phyloP scores from a whole-genome alignment of 2,329 filamentous ascomycete species.

The Xylaria sp. region DNA sequence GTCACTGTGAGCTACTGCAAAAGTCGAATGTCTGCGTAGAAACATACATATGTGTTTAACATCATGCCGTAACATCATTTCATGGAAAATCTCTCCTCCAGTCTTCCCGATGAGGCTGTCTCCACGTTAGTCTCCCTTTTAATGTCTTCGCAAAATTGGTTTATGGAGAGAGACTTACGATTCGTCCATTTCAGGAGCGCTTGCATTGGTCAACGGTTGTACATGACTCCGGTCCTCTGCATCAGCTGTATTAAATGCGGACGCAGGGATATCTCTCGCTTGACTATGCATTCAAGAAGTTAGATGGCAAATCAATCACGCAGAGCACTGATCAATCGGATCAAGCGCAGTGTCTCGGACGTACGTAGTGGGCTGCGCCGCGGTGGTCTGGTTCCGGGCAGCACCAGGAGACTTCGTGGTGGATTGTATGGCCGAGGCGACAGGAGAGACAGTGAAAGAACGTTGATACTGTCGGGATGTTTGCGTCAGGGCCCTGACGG shows the following conservation, averaged over 20 bases:
- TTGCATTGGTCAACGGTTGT: conserved; percentile 68
- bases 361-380: conserved; percentile 58
- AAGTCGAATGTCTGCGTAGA: neutral
- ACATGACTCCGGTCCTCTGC: conserved; percentile 63
- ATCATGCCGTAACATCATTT: conserved; percentile 94
- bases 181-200: conserved; percentile 73
- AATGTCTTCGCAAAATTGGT: neutral
- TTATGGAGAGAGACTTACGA: conserved; percentile 62
- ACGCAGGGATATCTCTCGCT: conserved; percentile 65
- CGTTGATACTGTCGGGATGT: conserved; percentile 45
- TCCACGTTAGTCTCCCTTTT: conserved; percentile 16
- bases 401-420: conserved; percentile 49
- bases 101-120: conserved; percentile 88
- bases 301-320: conserved; percentile 12
- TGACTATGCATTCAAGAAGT: conserved; percentile 47
- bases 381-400: conserved; percentile 56
- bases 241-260: conserved; percentile 60
- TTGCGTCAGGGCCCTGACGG: conserved; percentile 51
- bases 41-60: conserved; percentile 93
- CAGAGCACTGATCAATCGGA: neutral
- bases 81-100: conserved; percentile 96
- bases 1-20: conserved; percentile 6
- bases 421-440: conserved; percentile 44
- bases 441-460: conserved; percentile 49
- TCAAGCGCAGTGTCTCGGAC: conserved; percentile 40